Evolutionary conservation across 768 basidiomycete genomes (phyloP), one percentile per base, ranked within the genome.

Genomic region (Bullera alba): DNA sequence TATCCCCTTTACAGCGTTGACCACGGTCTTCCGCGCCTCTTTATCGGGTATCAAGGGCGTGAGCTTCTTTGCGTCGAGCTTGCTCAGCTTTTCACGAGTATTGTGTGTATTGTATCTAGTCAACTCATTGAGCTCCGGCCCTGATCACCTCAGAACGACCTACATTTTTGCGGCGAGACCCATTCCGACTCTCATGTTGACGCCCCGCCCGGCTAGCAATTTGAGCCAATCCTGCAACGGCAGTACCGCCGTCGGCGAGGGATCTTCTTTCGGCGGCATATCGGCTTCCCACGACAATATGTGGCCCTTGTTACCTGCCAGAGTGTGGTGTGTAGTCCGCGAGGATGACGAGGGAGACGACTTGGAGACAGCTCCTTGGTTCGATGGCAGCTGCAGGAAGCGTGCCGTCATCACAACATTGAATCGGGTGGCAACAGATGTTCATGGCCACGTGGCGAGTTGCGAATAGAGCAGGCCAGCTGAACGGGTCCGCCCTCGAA

Each of bases 141-240:
- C 4, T 45, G 41, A 6, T 14, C 21, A 19, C 22, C 19, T 1
- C 5, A 2, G 45, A 15, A 17, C 25, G 21, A 58, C 67, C 42
- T 39, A 72, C 71, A 70, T 61, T 46, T 72, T 72, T 5, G 59
- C 62, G 2, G 71, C 71, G 22, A 72, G 38, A 7, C 46, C 50
- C 69, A 72, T 72, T 0, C 67, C 69, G 8, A 67, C 57, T 26
- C 71, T 35, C 71, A 70, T 72, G 30, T 70, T 63, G 4, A 69
- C 68, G 0, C 65, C 69, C 41, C 71, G 56, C 16, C 56, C 46
- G 5, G 62, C 50, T 12, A 69, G 55, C 22, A 65, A 42, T 49
- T 67, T 67, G 5, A 72, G 46, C 71, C 71, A 72, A 26, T 60
- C 62, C 42, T 57, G 69, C 6, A 72, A 46, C 0, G 65, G 56